Conservation (phyloP, 129 eudicot species). For the Flaveria ramosissima region DNA sequence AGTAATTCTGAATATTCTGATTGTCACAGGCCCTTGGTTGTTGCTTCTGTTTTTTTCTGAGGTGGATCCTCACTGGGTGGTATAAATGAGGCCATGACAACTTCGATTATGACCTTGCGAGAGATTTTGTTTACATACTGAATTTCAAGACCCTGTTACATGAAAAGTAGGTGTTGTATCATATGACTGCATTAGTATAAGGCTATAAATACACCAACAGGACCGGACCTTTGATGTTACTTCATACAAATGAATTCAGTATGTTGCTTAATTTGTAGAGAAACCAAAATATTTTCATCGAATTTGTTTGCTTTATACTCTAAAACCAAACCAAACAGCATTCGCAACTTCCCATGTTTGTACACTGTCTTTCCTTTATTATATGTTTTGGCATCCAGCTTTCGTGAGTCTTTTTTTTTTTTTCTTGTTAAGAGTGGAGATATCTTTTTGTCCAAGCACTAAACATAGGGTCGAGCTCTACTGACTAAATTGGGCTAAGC, state of each 20-base stretch:
- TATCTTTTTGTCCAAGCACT: not conserved
- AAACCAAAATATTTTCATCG: not conserved
- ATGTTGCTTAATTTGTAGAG: constrained; percentile 14
- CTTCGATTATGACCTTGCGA: constrained; percentile 5
- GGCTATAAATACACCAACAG: not conserved
- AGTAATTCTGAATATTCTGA: constrained; percentile 12
- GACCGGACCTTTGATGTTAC: not conserved
- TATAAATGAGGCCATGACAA: constrained; percentile 55
- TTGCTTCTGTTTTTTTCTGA: constrained; percentile 78
- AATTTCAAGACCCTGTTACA: not conserved
- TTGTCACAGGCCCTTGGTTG: constrained; percentile 69
- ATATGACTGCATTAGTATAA: constrained; percentile 26
- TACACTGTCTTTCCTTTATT: not conserved
- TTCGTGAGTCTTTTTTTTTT: not conserved
- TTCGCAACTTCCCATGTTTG: not conserved
- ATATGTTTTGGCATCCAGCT: not conserved
- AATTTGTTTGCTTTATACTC: not conserved
- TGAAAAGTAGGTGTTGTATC: constrained; percentile 23
- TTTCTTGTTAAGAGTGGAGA: not conserved
- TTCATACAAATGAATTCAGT: constrained; percentile 11
- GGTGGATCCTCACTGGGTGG: constrained; percentile 99
- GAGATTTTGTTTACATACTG: not conserved
- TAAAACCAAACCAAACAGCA: not conserved
- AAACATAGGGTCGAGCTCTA: not conserved
- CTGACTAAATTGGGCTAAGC: not conserved